Conservation (phyloP, 163 green algal genomes). For the Scenedesmus sp. region DNA sequence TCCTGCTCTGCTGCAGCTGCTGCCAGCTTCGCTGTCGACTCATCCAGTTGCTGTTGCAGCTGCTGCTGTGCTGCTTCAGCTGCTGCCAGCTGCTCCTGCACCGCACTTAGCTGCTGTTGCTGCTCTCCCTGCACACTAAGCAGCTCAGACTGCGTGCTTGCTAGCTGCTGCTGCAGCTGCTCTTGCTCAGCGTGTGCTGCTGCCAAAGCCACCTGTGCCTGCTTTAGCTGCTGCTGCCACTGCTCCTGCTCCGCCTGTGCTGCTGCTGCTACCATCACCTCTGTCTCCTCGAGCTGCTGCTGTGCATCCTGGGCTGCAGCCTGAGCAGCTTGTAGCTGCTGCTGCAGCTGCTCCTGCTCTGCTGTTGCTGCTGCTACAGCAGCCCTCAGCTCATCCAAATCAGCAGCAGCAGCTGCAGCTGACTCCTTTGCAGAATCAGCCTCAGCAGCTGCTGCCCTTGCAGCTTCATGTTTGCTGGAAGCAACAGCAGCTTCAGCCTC, state of each 20-base stretch:
- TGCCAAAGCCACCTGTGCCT: neutral
- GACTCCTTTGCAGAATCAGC: neutral
- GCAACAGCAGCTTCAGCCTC: neutral
- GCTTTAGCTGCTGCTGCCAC: neutral
- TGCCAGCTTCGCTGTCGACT: neutral
- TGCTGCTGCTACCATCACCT: neutral
- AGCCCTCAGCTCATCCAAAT: neutral
- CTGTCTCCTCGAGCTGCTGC: neutral
- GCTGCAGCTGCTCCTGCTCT: constrained; percentile 21
- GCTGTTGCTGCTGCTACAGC: constrained; percentile 10
- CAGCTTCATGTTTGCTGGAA: neutral
- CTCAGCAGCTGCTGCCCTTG: constrained; percentile 2
- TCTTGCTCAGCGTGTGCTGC: neutral
- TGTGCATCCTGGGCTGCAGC: neutral
- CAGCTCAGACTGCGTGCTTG: neutral
- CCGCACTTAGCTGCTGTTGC: neutral
- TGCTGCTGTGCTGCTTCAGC: neutral
- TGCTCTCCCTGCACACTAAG: neutral
- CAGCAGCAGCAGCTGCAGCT: neutral
- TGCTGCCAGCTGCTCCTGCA: neutral
- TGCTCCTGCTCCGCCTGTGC: neutral
- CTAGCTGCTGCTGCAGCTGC: neutral
- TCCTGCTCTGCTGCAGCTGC: constrained; percentile 12
- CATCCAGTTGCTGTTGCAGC: constrained; percentile 1
- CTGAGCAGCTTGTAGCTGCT: neutral